Evolutionary conservation across 1,139 yeast species (phyloP).

Genomic region (Suhomyces choctaworum): DNA sequence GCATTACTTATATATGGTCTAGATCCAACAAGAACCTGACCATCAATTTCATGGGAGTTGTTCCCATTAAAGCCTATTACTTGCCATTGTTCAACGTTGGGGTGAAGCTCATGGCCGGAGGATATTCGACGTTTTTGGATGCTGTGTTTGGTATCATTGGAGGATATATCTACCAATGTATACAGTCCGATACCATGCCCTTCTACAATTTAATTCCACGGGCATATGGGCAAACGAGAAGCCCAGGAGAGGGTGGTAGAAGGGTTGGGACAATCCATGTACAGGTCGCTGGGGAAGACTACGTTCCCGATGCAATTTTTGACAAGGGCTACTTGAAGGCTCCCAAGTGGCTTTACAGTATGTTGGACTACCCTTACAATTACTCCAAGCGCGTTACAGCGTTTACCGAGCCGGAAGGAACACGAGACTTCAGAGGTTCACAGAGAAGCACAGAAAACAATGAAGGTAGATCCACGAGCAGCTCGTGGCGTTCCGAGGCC

Average conservation of each 20-base stretch:
- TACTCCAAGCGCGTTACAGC: slow-evolving; percentile 35
- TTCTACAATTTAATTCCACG: slow-evolving; percentile 46
- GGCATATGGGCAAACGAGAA: slow-evolving; percentile 32
- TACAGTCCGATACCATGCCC: slow-evolving; percentile 55
- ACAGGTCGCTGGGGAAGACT: slow-evolving; percentile 16
- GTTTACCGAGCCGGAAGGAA: slow-evolving; percentile 18
- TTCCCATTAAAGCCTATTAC: slow-evolving; percentile 60
- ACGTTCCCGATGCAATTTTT: slow-evolving; percentile 37
- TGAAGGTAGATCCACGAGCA: not conserved
- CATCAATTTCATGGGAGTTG: slow-evolving; percentile 52
- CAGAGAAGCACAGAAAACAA: not conserved
- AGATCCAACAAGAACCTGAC: slow-evolving; percentile 50
- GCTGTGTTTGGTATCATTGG: slow-evolving; percentile 51
- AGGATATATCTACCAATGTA: slow-evolving; percentile 60
- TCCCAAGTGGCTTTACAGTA: slow-evolving; percentile 37
- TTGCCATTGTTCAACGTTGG: slow-evolving; percentile 57
- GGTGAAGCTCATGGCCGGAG: slow-evolving; percentile 47
- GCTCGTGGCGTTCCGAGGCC: not conserved
- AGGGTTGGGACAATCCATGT: slow-evolving; percentile 32
- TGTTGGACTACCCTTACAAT: slow-evolving; percentile 33
- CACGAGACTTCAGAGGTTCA: not conserved
- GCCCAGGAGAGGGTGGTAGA: slow-evolving; percentile 22
- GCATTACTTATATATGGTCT: slow-evolving; percentile 63
- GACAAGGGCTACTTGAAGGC: slow-evolving; percentile 49
- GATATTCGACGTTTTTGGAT: slow-evolving; percentile 39